phyloP scores from a whole-genome alignment of 805 yeast species.

The Suhomyces canberraensis region DNA sequence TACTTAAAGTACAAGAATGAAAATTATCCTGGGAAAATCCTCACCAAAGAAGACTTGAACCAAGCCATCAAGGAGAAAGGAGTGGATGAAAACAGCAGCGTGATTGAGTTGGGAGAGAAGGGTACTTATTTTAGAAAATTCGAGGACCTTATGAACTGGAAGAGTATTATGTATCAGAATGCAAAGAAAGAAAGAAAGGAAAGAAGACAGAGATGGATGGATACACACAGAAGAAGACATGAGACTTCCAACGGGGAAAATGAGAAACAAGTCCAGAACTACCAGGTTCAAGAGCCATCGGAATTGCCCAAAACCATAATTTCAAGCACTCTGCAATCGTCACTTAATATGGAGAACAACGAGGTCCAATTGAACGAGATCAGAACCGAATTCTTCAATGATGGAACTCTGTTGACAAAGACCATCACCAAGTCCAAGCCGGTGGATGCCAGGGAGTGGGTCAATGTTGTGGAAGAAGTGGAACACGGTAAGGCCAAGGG shows the following conservation, averaged over 20 bases:
- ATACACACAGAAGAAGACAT: conserved; percentile 2
- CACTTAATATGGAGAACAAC: conserved; percentile 24
- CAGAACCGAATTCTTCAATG: conserved; percentile 31
- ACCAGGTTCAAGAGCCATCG: background rate
- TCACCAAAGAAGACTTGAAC: conserved; percentile 61
- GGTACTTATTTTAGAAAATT: conserved; percentile 66
- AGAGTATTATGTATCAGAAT: conserved; percentile 48
- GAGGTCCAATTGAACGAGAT: conserved; percentile 28
- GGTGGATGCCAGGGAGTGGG: conserved; percentile 33
- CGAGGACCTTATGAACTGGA: conserved; percentile 68
- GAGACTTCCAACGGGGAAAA: background rate
- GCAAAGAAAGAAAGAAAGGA: conserved; percentile 34
- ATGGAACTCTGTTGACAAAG: conserved; percentile 35
- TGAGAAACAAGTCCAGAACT: too few species aligned
- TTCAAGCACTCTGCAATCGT: conserved; percentile 26
- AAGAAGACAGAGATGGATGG: too few species aligned
- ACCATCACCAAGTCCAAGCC: conserved; percentile 32
- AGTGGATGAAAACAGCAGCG: conserved; percentile 10
- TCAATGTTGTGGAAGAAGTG: conserved; percentile 23
- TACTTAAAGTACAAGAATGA: conserved; percentile 25
- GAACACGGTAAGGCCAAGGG: conserved; percentile 11
- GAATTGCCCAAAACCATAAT: conserved; percentile 14
- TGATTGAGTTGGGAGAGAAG: conserved; percentile 41
- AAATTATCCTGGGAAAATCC: conserved; percentile 25
- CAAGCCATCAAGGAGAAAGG: conserved; percentile 17